A percentile compares a stretch with the other conserved stretches of the same genome.
phyloP scores from a whole-genome alignment of 2,329 filamentous ascomycete species.

The Fonsecaea pedrosoi region DNA sequence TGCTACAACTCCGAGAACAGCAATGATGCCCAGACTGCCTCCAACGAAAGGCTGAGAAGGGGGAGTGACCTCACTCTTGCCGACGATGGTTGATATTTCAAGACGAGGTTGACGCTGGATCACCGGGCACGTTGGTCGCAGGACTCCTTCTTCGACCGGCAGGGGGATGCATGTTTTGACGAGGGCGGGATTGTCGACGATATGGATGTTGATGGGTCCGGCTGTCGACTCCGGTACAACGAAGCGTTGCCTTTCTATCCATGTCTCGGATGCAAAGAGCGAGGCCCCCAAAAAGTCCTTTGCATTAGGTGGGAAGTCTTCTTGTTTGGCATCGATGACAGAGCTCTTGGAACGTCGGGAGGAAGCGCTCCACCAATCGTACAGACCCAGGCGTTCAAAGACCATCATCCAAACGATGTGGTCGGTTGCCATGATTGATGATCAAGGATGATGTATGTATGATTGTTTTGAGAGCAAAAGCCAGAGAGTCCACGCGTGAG shows the following conservation, averaged over 20 bases:
- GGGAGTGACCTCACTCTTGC: not conserved
- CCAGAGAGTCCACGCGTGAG: not conserved
- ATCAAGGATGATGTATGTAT: not conserved
- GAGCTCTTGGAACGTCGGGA: not conserved
- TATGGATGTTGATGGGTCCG: not conserved
- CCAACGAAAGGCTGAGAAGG: not conserved
- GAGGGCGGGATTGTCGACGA: not conserved
- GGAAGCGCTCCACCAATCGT: not conserved
- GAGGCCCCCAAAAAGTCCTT: conserved; percentile 1
- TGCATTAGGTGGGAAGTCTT: conserved; percentile 11
- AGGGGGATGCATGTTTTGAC: conserved; percentile 10
- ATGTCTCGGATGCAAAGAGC: conserved; percentile 11
- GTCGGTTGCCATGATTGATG: not conserved
- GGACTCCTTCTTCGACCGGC: conserved; percentile 8
- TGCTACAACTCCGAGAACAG: not conserved
- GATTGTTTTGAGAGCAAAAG: not conserved
- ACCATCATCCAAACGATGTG: not conserved
- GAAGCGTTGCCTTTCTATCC: conserved; percentile 12
- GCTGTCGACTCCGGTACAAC: not conserved
- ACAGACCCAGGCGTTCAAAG: not conserved
- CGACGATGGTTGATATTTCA: not conserved
- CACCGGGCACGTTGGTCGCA: conserved; percentile 20
- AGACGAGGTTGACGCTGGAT: conserved; percentile 6
- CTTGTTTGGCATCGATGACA: not conserved
- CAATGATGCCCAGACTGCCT: not conserved